A percentile compares a stretch with the other conserved stretches of the same genome.
Conservation (phyloP, 2,329 filamentous ascomycete genomes). For the Atkinsonella texensis region DNA sequence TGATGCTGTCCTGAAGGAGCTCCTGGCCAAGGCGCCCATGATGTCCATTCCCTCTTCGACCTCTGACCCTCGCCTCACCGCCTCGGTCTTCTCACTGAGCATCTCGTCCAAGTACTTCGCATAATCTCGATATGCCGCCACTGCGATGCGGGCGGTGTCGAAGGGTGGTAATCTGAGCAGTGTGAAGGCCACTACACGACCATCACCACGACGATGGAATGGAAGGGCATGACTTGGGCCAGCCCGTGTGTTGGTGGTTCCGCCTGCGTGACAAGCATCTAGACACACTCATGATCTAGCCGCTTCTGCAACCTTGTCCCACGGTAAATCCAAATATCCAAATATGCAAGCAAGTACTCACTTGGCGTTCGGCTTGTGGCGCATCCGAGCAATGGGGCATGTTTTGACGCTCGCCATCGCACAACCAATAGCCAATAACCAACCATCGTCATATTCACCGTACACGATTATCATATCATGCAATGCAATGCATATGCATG, state of each 20-base stretch:
- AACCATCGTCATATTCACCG: too few relatives aligned
- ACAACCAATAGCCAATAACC: too few relatives aligned
- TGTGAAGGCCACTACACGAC: too few relatives aligned
- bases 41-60: conserved; percentile 38
- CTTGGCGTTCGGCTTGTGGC: not conserved
- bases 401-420: too few relatives aligned
- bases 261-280: too few relatives aligned
- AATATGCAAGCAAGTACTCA: not conserved
- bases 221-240: too few relatives aligned
- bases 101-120: conserved; percentile 58
- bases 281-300: too few relatives aligned
- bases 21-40: conserved; percentile 31
- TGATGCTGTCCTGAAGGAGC: conserved; percentile 1
- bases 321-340: too few relatives aligned
- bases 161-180: conserved; percentile 41
- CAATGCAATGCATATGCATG: too few relatives aligned
- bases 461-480: too few relatives aligned
- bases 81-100: conserved; percentile 45
- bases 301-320: conserved; percentile 15
- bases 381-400: not conserved
- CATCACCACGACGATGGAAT: conserved; percentile 43
- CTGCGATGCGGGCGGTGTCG: conserved; percentile 36
- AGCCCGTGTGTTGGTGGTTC: too few relatives aligned
- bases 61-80: conserved; percentile 22
- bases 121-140: conserved; percentile 49